Percentiles rank a stretch among this genome's conserved stretches.
These are phyloP conservation scores for Aspergillus sp. DNA, from an alignment of 2,329 filamentous ascomycete genomes.

Conservation along the genomic window DNA sequence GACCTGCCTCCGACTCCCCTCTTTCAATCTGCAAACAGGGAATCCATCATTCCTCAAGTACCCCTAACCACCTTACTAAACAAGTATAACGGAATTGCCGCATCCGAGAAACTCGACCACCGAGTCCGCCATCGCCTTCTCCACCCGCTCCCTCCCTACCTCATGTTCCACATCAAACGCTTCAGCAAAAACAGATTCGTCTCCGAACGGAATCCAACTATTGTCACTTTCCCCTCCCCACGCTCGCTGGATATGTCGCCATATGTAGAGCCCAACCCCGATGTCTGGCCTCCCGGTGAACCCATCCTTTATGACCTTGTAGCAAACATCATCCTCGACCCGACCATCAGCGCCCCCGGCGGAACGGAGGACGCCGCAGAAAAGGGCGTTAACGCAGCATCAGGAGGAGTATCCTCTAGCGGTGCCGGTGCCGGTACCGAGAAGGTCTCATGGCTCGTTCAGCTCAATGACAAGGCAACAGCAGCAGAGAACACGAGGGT, in stretches of 20 bases:
- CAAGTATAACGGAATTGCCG: constrained; percentile 87
- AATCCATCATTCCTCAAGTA: constrained; percentile 83
- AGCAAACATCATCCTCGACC: constrained; percentile 73
- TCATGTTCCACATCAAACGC: constrained; percentile 94
- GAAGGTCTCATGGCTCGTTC: constrained; percentile 92
- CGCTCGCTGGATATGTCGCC: constrained; percentile 81
- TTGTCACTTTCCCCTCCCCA: constrained; percentile 90
- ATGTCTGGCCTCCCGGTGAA: constrained; percentile 68
- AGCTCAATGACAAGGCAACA: constrained; percentile 74
- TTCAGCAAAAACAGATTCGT: constrained; percentile 98
- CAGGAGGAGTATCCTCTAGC: constrained; percentile 36
- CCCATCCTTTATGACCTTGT: constrained; percentile 94
- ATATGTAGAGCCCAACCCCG: constrained; percentile 85
- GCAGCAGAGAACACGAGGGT: constrained; percentile 36
- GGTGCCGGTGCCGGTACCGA: constrained; percentile 86
- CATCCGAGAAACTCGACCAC: constrained; percentile 86
- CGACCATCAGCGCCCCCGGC: constrained; percentile 66
- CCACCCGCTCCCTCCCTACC: constrained; percentile 85
- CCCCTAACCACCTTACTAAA: constrained; percentile 78
- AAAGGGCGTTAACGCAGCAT: constrained; percentile 39
- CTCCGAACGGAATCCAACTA: constrained; percentile 92
- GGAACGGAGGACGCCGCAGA: constrained; percentile 41
- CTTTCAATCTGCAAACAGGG: constrained; percentile 91
- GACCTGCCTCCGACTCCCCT: constrained; percentile 89
- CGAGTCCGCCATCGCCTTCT: constrained; percentile 85